phyloP scores from a whole-genome alignment of 2,329 filamentous ascomycete species.

The Cladophialophora psammophila region DNA sequence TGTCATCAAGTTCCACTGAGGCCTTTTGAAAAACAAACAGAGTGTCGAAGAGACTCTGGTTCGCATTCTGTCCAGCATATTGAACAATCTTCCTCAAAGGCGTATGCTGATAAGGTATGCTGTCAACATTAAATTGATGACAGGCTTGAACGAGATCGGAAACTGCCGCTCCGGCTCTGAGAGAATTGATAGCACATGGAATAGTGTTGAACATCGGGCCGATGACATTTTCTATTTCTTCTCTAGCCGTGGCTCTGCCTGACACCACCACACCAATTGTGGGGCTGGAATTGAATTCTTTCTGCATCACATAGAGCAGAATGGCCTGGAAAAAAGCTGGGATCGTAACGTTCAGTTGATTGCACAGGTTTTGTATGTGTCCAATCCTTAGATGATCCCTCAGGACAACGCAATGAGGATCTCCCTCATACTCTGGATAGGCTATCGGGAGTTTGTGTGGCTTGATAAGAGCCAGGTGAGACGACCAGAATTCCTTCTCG shows the following conservation, averaged over 20 bases:
- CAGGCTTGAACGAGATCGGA: constrained; percentile 66
- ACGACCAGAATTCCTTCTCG: constrained; percentile 72
- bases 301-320: constrained; percentile 71
- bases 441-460: constrained; percentile 16
- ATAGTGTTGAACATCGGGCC: constrained; percentile 92
- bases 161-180: constrained; percentile 62
- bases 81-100: constrained; percentile 81
- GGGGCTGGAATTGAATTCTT: constrained; percentile 55
- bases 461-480: constrained; percentile 39
- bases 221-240: constrained; percentile 70
- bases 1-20: constrained; percentile 39
- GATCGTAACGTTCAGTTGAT: constrained; percentile 73
- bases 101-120: constrained; percentile 78
- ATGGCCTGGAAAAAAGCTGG: constrained; percentile 79
- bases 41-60: constrained; percentile 74
- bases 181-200: constrained; percentile 66
- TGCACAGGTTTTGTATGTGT: constrained; percentile 61
- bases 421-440: neutral
- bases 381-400: constrained; percentile 47
- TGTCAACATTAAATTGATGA: constrained; percentile 73
- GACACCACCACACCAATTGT: constrained; percentile 79
- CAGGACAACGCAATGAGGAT: neutral
- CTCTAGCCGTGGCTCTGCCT: constrained; percentile 74
- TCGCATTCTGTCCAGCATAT: constrained; percentile 68
- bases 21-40: constrained; percentile 81